phyloP scores from a whole-genome alignment of 2,329 filamentous ascomycete species.

The Calonectria honghensis region DNA sequence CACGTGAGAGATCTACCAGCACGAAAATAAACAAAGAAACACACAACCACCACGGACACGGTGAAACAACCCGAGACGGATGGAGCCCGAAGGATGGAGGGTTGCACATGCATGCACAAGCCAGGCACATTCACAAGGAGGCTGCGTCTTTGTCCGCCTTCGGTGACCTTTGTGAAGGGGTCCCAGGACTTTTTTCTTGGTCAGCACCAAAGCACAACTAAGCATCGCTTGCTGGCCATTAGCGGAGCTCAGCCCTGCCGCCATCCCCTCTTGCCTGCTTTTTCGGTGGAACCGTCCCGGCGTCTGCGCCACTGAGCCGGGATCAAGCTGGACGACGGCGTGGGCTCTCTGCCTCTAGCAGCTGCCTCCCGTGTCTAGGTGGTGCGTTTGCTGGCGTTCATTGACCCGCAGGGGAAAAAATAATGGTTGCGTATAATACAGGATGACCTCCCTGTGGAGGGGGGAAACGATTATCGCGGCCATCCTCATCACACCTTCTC shows the following conservation, averaged over 20 bases:
- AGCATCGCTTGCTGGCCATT: constrained; percentile 11
- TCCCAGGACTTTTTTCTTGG: not conserved
- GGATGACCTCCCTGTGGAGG: constrained; percentile 7
- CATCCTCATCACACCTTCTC: constrained; percentile 10
- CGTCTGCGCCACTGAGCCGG: constrained; percentile 42
- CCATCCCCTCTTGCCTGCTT: constrained; percentile 26
- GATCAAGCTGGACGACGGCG: constrained; percentile 36
- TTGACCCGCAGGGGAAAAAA: constrained; percentile 10
- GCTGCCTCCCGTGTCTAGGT: constrained; percentile 4
- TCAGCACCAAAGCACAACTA: constrained; percentile 28
- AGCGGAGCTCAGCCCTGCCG: constrained; percentile 39
- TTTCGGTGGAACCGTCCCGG: constrained; percentile 25
- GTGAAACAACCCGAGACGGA: not conserved
- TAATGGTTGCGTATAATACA: constrained; percentile 34
- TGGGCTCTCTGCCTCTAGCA: constrained; percentile 23
- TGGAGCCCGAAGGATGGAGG: not conserved
- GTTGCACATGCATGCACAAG: constrained; percentile 16
- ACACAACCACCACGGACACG: not conserved
- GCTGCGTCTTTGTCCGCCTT: constrained; percentile 4
- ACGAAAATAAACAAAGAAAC: not conserved
- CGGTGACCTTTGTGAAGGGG: constrained; percentile 11
- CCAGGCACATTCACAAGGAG: not conserved
- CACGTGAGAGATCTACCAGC: not conserved
- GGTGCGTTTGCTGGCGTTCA: constrained; percentile 11
- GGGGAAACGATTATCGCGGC: not conserved